phyloP scores from a whole-genome alignment of 345 rosid genomes.

The Populus simonii region DNA sequence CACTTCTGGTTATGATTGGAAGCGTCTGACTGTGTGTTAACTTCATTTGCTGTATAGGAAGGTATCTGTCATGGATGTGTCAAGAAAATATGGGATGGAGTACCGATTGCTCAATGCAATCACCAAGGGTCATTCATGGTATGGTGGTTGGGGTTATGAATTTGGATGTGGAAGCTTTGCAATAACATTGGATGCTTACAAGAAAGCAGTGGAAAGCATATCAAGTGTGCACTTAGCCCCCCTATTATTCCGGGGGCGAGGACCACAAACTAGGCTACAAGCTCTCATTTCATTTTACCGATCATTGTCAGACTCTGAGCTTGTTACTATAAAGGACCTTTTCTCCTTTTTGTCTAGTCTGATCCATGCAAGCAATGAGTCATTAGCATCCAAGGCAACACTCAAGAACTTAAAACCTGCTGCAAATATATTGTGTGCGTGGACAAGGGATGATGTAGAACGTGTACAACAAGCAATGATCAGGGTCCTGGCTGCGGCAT shows the following conservation, averaged over 20 bases:
- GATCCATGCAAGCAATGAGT: constrained; percentile 23
- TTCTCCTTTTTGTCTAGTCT: constrained; percentile 49
- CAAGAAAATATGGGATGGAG: constrained; percentile 60
- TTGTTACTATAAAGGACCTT: constrained; percentile 52
- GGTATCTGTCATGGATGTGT: constrained; percentile 72
- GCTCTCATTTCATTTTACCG: constrained; percentile 45
- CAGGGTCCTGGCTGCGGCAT: constrained; percentile 45
- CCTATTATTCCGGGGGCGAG: constrained; percentile 43
- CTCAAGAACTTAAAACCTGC: background rate
- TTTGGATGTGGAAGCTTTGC: constrained; percentile 64
- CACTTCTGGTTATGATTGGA: background rate
- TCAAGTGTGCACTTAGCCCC: constrained; percentile 43
- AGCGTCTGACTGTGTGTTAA: background rate
- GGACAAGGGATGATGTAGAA: constrained; percentile 54
- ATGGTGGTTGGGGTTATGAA: constrained; percentile 64
- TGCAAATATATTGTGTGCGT: constrained; percentile 37
- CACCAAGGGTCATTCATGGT: constrained; percentile 61
- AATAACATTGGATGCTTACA: constrained; percentile 49
- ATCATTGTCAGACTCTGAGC: constrained; percentile 47
- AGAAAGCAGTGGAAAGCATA: constrained; percentile 40
- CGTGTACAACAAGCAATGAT: constrained; percentile 45
- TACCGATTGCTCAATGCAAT: constrained; percentile 58
- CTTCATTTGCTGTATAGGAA: constrained; percentile 30
- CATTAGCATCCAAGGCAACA: background rate
- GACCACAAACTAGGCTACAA: constrained; percentile 43